Percentiles rank a stretch among this genome's conserved stretches.
Conservation (phyloP, 192 early-diverging fungal genomes). For the Pilobolus umbonatus region DNA sequence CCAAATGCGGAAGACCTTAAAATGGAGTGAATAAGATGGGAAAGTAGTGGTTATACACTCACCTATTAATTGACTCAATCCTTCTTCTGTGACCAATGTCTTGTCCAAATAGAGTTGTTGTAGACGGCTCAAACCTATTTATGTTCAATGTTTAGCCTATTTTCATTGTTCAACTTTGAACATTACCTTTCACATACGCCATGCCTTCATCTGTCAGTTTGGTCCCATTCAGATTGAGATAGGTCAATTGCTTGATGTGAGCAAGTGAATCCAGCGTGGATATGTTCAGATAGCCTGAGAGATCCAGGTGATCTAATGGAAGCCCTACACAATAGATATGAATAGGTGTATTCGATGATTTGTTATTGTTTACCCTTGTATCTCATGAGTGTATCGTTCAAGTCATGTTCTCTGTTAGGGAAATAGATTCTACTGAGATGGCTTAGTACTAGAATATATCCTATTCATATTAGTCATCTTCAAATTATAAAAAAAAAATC, state of each 20-base stretch:
- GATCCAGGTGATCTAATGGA: conserved; percentile 40
- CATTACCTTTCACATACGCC: conserved; percentile 17
- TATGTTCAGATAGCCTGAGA: conserved; percentile 38
- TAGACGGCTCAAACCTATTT: conserved; percentile 26
- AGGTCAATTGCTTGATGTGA: conserved; percentile 33
- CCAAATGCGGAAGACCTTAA: conserved; percentile 18
- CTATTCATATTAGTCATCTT: conserved; percentile 1
- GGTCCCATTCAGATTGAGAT: conserved; percentile 42
- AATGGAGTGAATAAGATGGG: background rate
- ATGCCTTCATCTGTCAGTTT: conserved; percentile 49
- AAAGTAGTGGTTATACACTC: background rate
- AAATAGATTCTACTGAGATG: conserved; percentile 38
- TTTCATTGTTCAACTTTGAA: background rate
- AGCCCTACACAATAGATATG: conserved; percentile 31
- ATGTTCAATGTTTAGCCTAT: background rate
- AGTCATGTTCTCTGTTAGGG: conserved; percentile 46
- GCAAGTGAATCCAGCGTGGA: conserved; percentile 40
- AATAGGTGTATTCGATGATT: background rate
- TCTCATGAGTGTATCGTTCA: conserved; percentile 33
- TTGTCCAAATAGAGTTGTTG: conserved; percentile 42
- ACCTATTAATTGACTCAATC: conserved; percentile 36
- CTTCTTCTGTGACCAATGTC: conserved; percentile 37
- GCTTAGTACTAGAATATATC: conserved; percentile 18
- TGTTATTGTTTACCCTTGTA: conserved; percentile 28
- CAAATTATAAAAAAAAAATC: background rate